These are phyloP conservation scores for Venturia carpophila DNA, from an alignment of 2,329 filamentous ascomycete species.

Conservation along the genomic window DNA sequence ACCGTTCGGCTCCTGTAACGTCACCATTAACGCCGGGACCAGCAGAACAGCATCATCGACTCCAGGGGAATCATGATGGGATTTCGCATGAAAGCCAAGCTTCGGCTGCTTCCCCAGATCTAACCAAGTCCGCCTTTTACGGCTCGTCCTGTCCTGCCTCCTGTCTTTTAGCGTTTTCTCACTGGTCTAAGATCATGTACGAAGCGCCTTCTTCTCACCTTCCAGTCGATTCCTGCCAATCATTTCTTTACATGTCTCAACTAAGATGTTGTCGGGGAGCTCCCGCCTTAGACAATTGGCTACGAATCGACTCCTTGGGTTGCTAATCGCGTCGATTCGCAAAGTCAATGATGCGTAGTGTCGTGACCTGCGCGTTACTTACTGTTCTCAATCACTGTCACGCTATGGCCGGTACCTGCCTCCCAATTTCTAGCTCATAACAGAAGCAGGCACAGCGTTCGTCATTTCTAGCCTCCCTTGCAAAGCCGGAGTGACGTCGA, in stretches of 20 bases:
- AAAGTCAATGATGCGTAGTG: slow-evolving; percentile 10
- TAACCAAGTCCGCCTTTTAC: not conserved
- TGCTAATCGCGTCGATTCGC: slow-evolving; percentile 3
- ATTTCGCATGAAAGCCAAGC: not conserved
- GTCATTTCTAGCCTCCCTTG: not conserved
- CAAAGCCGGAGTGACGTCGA: not conserved
- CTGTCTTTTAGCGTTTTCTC: not conserved
- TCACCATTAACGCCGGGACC: slow-evolving; percentile 5
- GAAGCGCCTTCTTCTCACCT: not conserved
- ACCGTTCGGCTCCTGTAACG: not conserved
- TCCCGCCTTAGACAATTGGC: not conserved
- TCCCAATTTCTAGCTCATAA: not conserved
- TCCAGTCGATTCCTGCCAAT: not conserved
- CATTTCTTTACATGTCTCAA: not conserved
- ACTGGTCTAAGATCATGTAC: not conserved
- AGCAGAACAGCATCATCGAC: slow-evolving; percentile 8
- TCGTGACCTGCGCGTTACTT: not conserved
- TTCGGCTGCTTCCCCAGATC: not conserved
- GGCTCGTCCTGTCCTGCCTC: not conserved
- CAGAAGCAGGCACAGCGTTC: not conserved
- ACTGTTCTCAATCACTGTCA: not conserved
- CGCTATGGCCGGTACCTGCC: not conserved
- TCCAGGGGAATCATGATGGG: not conserved
- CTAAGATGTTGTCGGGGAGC: not conserved
- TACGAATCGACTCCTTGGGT: not conserved